These are phyloP conservation scores for Omphalotus olearius DNA, from an alignment of 1,284 basidiomycete genomes.

Conservation along the genomic window DNA sequence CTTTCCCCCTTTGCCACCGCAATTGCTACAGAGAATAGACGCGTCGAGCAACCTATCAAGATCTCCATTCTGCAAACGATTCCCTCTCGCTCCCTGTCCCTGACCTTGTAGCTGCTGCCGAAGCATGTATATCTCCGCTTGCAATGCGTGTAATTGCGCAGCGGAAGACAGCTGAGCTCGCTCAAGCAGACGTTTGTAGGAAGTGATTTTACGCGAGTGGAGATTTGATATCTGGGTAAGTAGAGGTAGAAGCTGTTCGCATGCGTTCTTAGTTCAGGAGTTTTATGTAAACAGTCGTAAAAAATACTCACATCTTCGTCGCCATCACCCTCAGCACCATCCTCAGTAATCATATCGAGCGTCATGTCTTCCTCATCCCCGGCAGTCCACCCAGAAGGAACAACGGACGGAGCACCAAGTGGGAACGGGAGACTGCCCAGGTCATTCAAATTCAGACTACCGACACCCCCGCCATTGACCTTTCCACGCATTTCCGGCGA, in stretches of 20 bases:
- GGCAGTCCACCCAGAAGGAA: conserved; percentile 18
- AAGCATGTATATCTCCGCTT: conserved; percentile 13
- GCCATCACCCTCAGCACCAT: conserved; percentile 48
- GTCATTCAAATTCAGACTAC: not conserved
- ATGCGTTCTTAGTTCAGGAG: too few species aligned
- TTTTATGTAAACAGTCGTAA: too few species aligned
- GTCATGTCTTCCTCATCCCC: conserved; percentile 35
- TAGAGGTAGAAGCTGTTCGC: conserved; percentile 3
- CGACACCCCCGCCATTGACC: not conserved
- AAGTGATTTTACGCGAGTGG: conserved; percentile 37
- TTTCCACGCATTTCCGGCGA: conserved; percentile 5
- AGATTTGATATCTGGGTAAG: conserved; percentile 11
- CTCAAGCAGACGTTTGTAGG: conserved; percentile 55
- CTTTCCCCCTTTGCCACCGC: conserved; percentile 20
- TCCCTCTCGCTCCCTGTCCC: too few species aligned
- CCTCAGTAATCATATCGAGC: conserved; percentile 68
- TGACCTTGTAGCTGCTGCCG: conserved; percentile 1
- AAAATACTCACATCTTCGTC: conserved; percentile 13
- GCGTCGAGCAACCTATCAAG: not conserved
- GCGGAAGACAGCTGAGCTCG: conserved; percentile 41
- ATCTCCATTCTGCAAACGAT: not conserved
- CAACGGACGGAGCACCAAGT: conserved; percentile 16
- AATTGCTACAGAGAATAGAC: conserved; percentile 8
- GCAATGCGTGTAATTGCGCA: conserved; percentile 14
- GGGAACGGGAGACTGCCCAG: conserved; percentile 1